These are phyloP conservation scores for Orobanche coerulescens DNA, from an alignment of 257 asterid genomes.

Conservation along the genomic window DNA sequence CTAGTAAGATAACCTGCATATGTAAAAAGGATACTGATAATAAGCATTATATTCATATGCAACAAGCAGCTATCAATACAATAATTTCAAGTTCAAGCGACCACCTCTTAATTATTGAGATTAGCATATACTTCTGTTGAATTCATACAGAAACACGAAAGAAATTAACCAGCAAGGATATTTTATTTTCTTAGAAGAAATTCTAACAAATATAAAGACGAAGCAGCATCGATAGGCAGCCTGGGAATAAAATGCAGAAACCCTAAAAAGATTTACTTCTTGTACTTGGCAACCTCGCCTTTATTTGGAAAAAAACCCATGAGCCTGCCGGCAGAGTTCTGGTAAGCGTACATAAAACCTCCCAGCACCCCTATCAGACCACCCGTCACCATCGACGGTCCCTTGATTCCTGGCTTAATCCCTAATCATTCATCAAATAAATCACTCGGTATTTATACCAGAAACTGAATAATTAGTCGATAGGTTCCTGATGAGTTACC, in stretches of 20 bases:
- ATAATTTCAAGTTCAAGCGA: neutral
- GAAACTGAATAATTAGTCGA: neutral
- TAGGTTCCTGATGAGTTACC: slow-evolving; percentile 23
- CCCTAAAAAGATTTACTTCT: slow-evolving; percentile 32
- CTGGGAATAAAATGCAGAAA: neutral
- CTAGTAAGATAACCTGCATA: neutral
- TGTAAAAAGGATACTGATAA: neutral
- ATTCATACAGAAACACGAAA: neutral
- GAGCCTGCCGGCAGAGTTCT: slow-evolving; percentile 75
- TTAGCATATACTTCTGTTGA: neutral
- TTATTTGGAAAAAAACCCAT: slow-evolving; percentile 82
- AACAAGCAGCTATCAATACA: neutral
- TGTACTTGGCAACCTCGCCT: slow-evolving; percentile 64
- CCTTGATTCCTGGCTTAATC: slow-evolving; percentile 64
- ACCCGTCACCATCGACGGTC: slow-evolving; percentile 83
- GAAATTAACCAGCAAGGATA: neutral
- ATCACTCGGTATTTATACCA: neutral
- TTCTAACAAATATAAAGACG: neutral
- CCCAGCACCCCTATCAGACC: slow-evolving; percentile 68
- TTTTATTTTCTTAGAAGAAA: neutral
- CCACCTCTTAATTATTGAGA: neutral
- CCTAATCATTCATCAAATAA: slow-evolving; percentile 26
- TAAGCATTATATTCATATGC: no score
- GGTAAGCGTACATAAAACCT: slow-evolving; percentile 79
- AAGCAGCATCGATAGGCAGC: neutral